These are phyloP conservation scores for Candida awuae DNA, from an alignment of 805 yeast genomes.

Conservation along the genomic window DNA sequence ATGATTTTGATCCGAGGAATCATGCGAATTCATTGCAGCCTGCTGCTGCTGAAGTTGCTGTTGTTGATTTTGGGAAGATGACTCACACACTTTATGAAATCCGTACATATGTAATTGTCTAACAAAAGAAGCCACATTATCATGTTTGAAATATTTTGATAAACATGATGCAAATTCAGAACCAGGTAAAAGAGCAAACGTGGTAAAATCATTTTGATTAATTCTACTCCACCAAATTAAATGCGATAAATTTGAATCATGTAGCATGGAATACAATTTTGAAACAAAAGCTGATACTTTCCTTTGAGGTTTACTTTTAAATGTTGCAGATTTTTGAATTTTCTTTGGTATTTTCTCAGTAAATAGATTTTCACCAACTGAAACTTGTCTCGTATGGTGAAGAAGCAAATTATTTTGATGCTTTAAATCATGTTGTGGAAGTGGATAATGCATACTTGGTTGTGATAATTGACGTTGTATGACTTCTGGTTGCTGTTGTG, in stretches of 20 bases:
- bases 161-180: constrained; percentile 53
- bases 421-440: background rate
- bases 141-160: constrained; percentile 83
- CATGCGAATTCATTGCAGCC: no score
- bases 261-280: constrained; percentile 55
- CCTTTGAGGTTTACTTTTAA: constrained; percentile 13
- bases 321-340: background rate
- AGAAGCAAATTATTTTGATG: background rate
- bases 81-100: constrained; percentile 68
- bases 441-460: constrained; percentile 1
- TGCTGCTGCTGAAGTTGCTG: constrained; percentile 11
- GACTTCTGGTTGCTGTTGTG: background rate
- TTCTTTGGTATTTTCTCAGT: constrained; percentile 2
- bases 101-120: constrained; percentile 96
- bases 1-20: constrained; percentile 11
- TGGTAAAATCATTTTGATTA: constrained; percentile 36
- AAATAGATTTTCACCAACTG: background rate
- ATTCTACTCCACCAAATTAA: constrained; percentile 57
- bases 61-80: constrained; percentile 20
- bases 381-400: background rate
- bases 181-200: constrained; percentile 59
- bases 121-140: constrained; percentile 87
- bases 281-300: constrained; percentile 58
- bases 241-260: constrained; percentile 43
- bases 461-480: background rate